Percentiles rank a stretch among this genome's conserved stretches.
phyloP scores from a whole-genome alignment of 345 rosid genomes.

The Euphorbia pulcherrima region DNA sequence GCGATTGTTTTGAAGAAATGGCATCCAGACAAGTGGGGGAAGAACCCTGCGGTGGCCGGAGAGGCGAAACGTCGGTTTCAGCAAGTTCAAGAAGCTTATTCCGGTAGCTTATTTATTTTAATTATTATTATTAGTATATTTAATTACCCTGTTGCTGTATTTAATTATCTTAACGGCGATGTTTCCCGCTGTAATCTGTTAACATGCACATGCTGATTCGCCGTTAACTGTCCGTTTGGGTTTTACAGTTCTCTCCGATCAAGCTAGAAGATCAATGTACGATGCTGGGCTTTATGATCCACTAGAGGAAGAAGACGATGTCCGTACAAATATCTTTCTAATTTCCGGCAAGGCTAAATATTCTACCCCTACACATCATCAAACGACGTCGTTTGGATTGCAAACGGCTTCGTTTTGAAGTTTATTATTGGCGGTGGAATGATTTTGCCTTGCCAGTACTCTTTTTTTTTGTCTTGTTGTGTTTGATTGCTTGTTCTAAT shows the following conservation, averaged over 20 bases:
- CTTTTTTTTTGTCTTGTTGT: not conserved
- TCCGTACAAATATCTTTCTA: slow-evolving; percentile 24
- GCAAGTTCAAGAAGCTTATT: slow-evolving; percentile 88
- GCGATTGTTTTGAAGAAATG: slow-evolving; percentile 83
- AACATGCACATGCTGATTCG: not conserved
- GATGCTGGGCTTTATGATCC: slow-evolving; percentile 83
- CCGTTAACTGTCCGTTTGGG: slow-evolving; percentile 16
- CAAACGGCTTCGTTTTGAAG: slow-evolving; percentile 1
- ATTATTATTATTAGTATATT: no score
- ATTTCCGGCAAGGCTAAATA: not conserved
- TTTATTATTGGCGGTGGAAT: not conserved
- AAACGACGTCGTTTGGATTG: slow-evolving; percentile 8
- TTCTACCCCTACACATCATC: not conserved
- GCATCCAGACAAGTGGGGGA: slow-evolving; percentile 78
- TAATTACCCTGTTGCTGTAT: no score
- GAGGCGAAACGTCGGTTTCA: slow-evolving; percentile 86
- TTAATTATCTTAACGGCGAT: slow-evolving; percentile 1
- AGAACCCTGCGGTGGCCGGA: slow-evolving; percentile 52
- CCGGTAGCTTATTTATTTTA: slow-evolving; percentile 39
- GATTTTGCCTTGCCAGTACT: not conserved
- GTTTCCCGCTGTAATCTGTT: not conserved
- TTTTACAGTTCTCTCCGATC: slow-evolving; percentile 57
- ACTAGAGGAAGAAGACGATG: slow-evolving; percentile 65
- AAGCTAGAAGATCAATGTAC: slow-evolving; percentile 61
- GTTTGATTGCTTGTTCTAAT: not conserved